Base-by-base conservation (phyloP, 129 eudicot species). In the Arctium lappa region DNA sequence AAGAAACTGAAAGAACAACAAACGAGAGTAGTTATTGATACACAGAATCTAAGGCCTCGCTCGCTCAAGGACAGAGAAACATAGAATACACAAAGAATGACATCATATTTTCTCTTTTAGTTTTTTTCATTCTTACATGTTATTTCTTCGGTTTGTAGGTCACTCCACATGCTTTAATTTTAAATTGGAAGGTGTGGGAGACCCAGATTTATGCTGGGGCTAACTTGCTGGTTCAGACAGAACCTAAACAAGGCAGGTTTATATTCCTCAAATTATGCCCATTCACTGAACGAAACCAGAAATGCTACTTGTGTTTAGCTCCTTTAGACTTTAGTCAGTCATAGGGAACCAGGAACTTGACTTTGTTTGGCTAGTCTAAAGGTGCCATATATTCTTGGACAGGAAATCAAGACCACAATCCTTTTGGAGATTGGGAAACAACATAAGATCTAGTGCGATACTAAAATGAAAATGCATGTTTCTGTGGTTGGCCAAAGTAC, bases 341-440 rank as follows among this genome's bases (percentile, higher is more conserved):
- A 77, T 15, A 13, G 53, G 80, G 80, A 77, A 77, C 72, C 72
- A 56, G 39, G 53, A 77, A 60, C 81, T 63, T 60, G 71, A 66
- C 62, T 78, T 78, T 38, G 38, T 78, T 78, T 78, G 73, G 40
- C 38, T 42, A 6, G 44, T 68, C 82, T 68, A 69, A 40, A 68
- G 75, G 74, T 30, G 75, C 27, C 60, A 79, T 69, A 79, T 79
- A 79, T 68, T 79, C 75, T 30, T 79, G 40, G 68, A 79, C 75
- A 66, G 69, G 22, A 42, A 29, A 40, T 79, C 33, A 39, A 68
- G 32, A 63, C 44, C 44, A 66, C 31, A 30, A 9, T 77, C 72
- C 81, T 22, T 77, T 34, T 77, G 38, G 53, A 77, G 40, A 77
- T 77, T 15, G 60, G 79, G 69, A 32, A 76, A 76, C 34, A 10